Percentiles rank a stretch among this genome's conserved stretches.
Conservation (phyloP, 805 yeast species). For the Metschnikowia lochheadii region DNA sequence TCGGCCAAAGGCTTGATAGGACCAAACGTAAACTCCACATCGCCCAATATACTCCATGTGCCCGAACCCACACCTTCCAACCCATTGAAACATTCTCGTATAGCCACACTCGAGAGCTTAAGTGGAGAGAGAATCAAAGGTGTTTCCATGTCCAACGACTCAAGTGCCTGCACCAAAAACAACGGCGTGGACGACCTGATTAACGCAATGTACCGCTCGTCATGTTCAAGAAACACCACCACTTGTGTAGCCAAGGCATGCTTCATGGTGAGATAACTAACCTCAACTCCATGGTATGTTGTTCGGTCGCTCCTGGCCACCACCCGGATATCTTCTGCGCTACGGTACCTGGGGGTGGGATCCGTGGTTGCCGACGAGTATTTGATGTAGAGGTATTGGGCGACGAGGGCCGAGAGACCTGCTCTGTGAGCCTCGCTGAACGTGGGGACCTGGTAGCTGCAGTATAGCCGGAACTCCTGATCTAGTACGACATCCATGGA, state of each 20-base stretch:
- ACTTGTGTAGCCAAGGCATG: constrained; percentile 6
- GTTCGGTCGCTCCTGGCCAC: background rate
- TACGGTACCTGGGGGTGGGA: constrained; percentile 8
- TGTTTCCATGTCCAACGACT: constrained; percentile 8
- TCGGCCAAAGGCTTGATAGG: constrained; percentile 8
- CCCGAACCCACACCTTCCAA: background rate
- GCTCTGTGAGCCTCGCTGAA: constrained; percentile 5
- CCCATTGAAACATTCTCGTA: constrained; percentile 4
- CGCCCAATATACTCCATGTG: constrained; percentile 6
- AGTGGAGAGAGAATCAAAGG: constrained; percentile 8
- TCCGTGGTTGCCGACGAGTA: constrained; percentile 9
- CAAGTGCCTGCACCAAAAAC: constrained; percentile 12
- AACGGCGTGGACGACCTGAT: constrained; percentile 6
- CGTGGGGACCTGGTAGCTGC: constrained; percentile 7
- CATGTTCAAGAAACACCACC: constrained; percentile 7
- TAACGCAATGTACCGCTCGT: constrained; percentile 2
- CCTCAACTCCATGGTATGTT: background rate
- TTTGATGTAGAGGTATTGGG: constrained; percentile 10
- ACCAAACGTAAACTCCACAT: constrained; percentile 8
- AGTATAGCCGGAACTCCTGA: constrained; percentile 7
- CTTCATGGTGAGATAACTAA: constrained; percentile 6
- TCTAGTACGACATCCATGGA: constrained; percentile 11
- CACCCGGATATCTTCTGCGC: constrained; percentile 9
- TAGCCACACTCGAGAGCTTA: background rate
- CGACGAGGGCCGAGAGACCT: constrained; percentile 6